Percentiles rank a stretch among this genome's conserved stretches.
Conservation (phyloP, 2,329 filamentous ascomycete genomes). For the Lasiodiplodia sp. region DNA sequence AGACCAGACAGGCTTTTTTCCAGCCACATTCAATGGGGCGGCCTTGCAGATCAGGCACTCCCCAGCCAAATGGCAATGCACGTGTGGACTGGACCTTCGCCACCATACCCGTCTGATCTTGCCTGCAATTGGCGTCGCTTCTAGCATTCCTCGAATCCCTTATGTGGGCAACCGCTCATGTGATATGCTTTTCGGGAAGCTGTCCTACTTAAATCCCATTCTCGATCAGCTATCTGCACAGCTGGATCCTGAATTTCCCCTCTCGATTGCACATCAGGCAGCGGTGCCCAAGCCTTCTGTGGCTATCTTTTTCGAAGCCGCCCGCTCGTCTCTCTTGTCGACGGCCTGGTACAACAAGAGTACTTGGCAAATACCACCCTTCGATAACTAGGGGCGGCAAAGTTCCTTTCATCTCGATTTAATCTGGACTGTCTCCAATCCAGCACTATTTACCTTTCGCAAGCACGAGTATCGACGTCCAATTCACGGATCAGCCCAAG, state of each 20-base stretch:
- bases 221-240: neutral
- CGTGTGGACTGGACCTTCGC: neutral
- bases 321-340: too few species aligned
- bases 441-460: neutral
- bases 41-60: constrained; percentile 3
- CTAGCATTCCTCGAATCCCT: constrained; percentile 1
- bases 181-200: neutral
- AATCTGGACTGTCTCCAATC: too few species aligned
- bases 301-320: neutral
- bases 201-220: neutral
- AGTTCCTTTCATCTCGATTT: neutral
- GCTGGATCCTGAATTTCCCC: too few species aligned
- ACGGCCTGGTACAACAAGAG: too few species aligned
- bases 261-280: neutral
- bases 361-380: neutral
- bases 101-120: neutral
- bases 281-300: neutral
- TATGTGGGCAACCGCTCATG: neutral
- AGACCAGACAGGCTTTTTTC: neutral
- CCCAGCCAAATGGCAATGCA: neutral
- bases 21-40: neutral
- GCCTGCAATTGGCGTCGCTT: constrained; percentile 3
- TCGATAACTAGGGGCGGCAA: neutral
- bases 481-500: too few species aligned
- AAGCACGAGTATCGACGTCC: neutral